These are phyloP conservation scores for Ogataea saltuana DNA, from an alignment of 805 yeast genomes.

Conservation along the genomic window DNA sequence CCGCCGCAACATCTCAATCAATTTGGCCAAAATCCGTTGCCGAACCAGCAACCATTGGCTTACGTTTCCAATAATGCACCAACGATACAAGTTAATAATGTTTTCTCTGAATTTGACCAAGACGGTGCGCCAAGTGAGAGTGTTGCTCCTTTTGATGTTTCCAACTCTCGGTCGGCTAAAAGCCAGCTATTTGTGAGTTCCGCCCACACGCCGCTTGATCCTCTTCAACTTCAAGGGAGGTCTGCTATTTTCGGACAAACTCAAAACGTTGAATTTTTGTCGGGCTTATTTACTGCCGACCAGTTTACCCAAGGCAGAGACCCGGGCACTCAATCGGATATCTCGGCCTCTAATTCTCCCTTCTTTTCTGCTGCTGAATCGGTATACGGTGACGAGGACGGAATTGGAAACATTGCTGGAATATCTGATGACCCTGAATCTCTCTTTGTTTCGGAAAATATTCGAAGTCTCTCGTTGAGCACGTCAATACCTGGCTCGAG, in stretches of 20 bases:
- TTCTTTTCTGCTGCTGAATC: slow-evolving; percentile 31
- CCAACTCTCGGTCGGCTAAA: neutral
- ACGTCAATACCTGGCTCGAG: slow-evolving; percentile 1
- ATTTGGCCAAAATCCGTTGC: neutral
- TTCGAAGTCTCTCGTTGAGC: slow-evolving; percentile 20
- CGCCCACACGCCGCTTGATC: neutral
- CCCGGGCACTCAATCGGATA: slow-evolving; percentile 22
- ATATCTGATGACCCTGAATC: slow-evolving; percentile 18
- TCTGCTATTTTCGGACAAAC: slow-evolving; percentile 13
- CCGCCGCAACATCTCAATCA: slow-evolving; percentile 7
- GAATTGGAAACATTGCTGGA: slow-evolving; percentile 10
- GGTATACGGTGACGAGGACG: slow-evolving; percentile 24
- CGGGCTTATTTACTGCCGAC: slow-evolving; percentile 18
- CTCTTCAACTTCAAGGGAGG: slow-evolving; percentile 5
- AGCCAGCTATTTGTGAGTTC: neutral
- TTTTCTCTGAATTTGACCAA: slow-evolving; percentile 13
- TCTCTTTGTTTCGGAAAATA: slow-evolving; percentile 18
- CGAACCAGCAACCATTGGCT: neutral
- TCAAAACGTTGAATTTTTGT: slow-evolving; percentile 11
- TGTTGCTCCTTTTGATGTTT: slow-evolving; percentile 1
- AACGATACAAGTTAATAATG: slow-evolving; percentile 21
- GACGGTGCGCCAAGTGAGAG: neutral
- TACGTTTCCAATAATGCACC: slow-evolving; percentile 8
- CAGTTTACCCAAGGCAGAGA: slow-evolving; percentile 21
- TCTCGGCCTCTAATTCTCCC: slow-evolving; percentile 30